Evolutionary conservation across 768 basidiomycete species (phyloP), one percentile per base, ranked within the genome.

Genomic region (Leccinellum albellum): DNA sequence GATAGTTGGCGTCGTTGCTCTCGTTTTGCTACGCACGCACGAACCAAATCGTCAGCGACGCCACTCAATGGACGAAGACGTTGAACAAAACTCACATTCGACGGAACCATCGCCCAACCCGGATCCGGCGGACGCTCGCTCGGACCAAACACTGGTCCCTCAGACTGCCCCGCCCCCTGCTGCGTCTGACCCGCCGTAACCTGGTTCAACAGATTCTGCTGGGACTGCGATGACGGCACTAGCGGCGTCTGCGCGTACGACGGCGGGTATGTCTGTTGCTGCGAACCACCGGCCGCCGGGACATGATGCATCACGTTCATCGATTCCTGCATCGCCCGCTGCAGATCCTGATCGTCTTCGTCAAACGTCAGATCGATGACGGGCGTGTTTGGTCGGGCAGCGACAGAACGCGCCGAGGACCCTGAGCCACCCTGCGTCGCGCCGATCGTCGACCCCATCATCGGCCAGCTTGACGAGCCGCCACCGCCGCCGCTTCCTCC

Each of bases 91-190:
- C 68, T 65, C 74, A 88, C 88, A 66, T 86, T 83, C 6, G 87
- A 83, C 20, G 83, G 82, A 8, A 88, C 87, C 66, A 89, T 69
- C 50, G 85, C 84, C 88, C 87, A 89, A 54, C 78, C 79, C 1
- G 85, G 80, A 66, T 88, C 78, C 2, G 87, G 78, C 4, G 84
- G 78, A 42, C 87, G 77, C 37, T 83, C 74, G 58, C 80, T 85
- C 15, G 86, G 84, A 0, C 82, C 78, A 69, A 88, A 84, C 42
- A 76, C 73, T 1, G 78, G 70, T 7, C 66, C 71, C 26, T 68
- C 68, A 50, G 75, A 63, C 32, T 75, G 73, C 4, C 7, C 20
- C 17, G 54, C 20, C 8, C 15, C 14, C 40, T 42, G 61, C 13
- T 31, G 61, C 1, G 40, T 35, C 31, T 60, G 57, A 12, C n/a